Percentiles rank a stretch among this genome's conserved stretches.
Conservation (phyloP, 148 eudicot species). For the Chenopodium formosanum region DNA sequence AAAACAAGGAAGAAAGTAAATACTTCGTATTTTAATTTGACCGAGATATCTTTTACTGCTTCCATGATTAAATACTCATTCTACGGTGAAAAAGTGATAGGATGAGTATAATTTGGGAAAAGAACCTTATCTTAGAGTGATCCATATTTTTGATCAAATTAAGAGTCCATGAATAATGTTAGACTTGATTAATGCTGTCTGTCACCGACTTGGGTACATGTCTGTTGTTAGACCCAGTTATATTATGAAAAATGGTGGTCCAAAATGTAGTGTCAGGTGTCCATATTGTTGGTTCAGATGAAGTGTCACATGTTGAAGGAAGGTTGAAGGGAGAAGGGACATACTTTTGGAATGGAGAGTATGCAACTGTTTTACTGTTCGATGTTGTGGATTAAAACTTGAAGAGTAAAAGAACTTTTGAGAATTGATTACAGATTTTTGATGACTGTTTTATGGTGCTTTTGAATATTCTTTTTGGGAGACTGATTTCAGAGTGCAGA, state of each 20-base stretch:
- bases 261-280: neutral
- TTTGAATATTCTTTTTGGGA: neutral
- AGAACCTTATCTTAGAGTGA: neutral
- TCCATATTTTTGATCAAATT: neutral
- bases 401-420: neutral
- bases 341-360: neutral
- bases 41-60: neutral
- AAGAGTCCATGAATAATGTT: neutral
- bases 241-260: neutral
- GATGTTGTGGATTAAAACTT: neutral
- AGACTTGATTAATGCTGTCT: no score
- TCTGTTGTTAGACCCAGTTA: no score
- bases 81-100: neutral
- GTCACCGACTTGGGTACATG: no score
- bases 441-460: neutral
- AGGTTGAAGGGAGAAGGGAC: neutral
- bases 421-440: neutral
- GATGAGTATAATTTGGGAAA: neutral
- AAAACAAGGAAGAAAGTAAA: neutral
- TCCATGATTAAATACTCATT: neutral
- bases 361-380: neutral
- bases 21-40: neutral
- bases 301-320: neutral
- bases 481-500: neutral
- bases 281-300: neutral